Conservation (phyloP, 352 stramenopile species). For the Pilasporangium apinafurcum region DNA sequence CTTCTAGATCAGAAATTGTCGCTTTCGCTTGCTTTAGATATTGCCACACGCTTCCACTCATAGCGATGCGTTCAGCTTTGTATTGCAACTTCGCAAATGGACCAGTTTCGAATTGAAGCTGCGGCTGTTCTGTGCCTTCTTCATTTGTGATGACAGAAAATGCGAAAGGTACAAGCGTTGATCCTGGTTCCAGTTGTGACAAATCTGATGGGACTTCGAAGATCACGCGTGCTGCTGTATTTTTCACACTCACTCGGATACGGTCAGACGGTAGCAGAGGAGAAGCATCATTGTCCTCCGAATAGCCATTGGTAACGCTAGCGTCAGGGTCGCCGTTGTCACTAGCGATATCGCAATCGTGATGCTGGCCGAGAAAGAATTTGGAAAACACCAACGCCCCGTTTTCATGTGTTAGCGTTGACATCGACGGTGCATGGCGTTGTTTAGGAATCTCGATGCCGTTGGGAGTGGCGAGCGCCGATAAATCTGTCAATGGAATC, state of each 20-base stretch:
- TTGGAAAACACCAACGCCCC: constrained; percentile 50
- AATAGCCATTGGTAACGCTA: not conserved
- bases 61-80: constrained; percentile 40
- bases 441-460: not conserved
- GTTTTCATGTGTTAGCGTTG: constrained; percentile 47
- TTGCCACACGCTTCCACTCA: constrained; percentile 43
- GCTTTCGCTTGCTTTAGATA: constrained; percentile 21
- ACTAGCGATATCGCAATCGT: constrained; percentile 1
- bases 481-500: constrained; percentile 52
- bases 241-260: constrained; percentile 52
- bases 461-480: constrained; percentile 10
- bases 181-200: constrained; percentile 22
- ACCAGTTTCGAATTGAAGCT: constrained; percentile 47
- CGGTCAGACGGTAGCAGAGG: constrained; percentile 25
- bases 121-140: constrained; percentile 22
- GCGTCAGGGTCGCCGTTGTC: not conserved
- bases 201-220: constrained; percentile 55
- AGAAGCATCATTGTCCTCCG: not conserved
- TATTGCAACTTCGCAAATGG: constrained; percentile 70
- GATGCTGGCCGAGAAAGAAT: constrained; percentile 25
- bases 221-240: constrained; percentile 47
- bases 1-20: not conserved
- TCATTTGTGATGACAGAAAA: constrained; percentile 42
- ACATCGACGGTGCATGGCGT: constrained; percentile 3
- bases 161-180: constrained; percentile 42